Evolutionary conservation across 768 basidiomycete genomes (phyloP), one percentile per base, ranked within the genome.

Genomic region (Agaricus bisporus): DNA sequence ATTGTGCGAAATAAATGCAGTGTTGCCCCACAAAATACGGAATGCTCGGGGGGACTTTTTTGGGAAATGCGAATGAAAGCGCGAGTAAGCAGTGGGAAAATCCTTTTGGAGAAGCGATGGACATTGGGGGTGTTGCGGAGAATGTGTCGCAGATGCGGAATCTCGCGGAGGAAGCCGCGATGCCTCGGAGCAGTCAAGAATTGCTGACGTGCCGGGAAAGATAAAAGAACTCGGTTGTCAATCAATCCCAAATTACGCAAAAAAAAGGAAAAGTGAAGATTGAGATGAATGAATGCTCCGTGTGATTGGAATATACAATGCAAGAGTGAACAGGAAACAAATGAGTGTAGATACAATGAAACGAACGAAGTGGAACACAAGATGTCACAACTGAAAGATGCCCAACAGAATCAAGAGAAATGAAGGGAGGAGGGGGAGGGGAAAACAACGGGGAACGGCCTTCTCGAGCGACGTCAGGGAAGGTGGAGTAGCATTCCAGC

Each of bases 271-370:
- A 37, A 20, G 14, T 35, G 22, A 22, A 22, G 22, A 22, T 25
- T 28, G 20, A 15, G 41, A 51, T 48, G 49, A 22, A 45, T 52
- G 51, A 26, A 38, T 35, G 45, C 17, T 54, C 45, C 52, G 11
- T 41, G 45, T 48, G 48, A 54, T 54, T 32, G 32, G 52, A 54
- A 47, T 42, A 41, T 54, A 48, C 45, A 41, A 48, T 54, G 53
- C 38, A 46, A 18, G 15, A 44, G 8, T 32, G 22, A 26, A 9
- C 14, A 20, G 17, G 15, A 20, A 12, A 12, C 6, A 37, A 52
- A 32, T 37, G 51, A 45, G 8, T 44, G 42, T 32, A 32, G 36
- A 35, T 52, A 29, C 32, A 35, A 37, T 48, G 20, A 45, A 51
- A 45, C 47, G 53, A 43, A 42, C 29, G 45, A 25, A 36, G 14